Base-by-base conservation (phyloP, 495 filamentous ascomycete species). In the Aspergillus campestris region DNA sequence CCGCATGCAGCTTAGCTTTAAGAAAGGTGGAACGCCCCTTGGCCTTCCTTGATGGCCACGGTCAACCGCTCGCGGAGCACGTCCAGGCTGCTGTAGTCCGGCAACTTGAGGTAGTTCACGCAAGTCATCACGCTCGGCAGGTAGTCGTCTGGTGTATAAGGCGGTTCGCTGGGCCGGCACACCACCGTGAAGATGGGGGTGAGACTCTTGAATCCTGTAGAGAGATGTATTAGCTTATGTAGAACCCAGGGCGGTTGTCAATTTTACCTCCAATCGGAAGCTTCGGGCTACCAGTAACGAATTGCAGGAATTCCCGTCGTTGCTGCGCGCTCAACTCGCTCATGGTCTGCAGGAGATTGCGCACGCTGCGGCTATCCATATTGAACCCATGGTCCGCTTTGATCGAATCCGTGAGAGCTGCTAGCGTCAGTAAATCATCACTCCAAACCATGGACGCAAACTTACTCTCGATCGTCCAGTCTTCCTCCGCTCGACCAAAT, bases 381-480 rank as follows among this genome's bases (percentile, higher is more conserved):
- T 97, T 97, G 72, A 88, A 99, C 4, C 94, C 94, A 60, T 99
- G 94, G 57, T 99, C 94, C n/a, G 94, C 94, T 71, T 97, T 99
- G 66, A 99, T 89, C 2, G 91, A 95, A 59, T 99, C 94, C 79
- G 91, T 94, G 18, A 98, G 74, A 32, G 92, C 87, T 94, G 18
- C 18, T 24, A 24, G 18, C 18, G 18, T 24, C 18, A 24, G 18
- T 24, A 24, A 4, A 24, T 7, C 11, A n/a, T 11, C 14, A 29
- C 6, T 33, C 5, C 14, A 37, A 44, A 11, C 3, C 14, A 32
- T 15, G n/a, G 45, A 32, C 13, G 6, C 11, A 27, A 5, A 55
- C 86, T 80, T 78, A 90, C 87, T 97, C 63, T 97, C 94, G 47
- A 97, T 81, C 18, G 86, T 86, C 94, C 94, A 99, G 57, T 99